These are phyloP conservation scores for Penicillium maclennaniae DNA, from an alignment of 495 filamentous ascomycete species.

Conservation along the genomic window DNA sequence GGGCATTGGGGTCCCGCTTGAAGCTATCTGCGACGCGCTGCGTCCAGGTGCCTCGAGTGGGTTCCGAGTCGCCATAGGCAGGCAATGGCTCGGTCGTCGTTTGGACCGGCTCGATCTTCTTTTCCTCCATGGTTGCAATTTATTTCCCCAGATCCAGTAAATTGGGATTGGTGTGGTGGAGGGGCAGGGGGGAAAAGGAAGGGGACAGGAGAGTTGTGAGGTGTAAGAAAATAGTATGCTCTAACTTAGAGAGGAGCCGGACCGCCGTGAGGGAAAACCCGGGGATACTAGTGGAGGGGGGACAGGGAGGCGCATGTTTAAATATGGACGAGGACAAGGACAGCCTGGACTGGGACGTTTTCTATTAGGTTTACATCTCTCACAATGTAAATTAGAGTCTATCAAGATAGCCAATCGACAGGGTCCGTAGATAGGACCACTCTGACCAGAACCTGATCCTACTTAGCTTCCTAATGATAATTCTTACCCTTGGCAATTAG, in stretches of 20 bases:
- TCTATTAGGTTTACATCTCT: slow-evolving; percentile 2
- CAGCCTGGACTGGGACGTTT: not conserved
- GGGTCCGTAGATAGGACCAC: not conserved
- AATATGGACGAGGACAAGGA: not conserved
- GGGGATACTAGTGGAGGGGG: not conserved
- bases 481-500: not conserved
- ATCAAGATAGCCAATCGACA: not conserved
- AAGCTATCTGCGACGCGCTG: slow-evolving; percentile 71
- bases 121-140: slow-evolving; percentile 36
- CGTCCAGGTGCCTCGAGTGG: slow-evolving; percentile 29
- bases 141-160: not conserved
- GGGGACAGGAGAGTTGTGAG: not conserved
- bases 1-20: slow-evolving; percentile 68
- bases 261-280: not conserved
- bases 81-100: slow-evolving; percentile 26
- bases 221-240: too few relatives aligned
- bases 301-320: not conserved
- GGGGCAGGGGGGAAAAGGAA: not conserved
- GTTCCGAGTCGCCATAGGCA: slow-evolving; percentile 38
- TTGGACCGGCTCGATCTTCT: slow-evolving; percentile 27
- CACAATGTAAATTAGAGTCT: not conserved
- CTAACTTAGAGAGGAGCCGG: not conserved
- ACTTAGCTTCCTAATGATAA: not conserved
- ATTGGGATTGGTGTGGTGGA: not conserved
- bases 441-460: not conserved